Evolutionary conservation across 2,329 filamentous ascomycete species (phyloP).

Genomic region (Fusarium musae): DNA sequence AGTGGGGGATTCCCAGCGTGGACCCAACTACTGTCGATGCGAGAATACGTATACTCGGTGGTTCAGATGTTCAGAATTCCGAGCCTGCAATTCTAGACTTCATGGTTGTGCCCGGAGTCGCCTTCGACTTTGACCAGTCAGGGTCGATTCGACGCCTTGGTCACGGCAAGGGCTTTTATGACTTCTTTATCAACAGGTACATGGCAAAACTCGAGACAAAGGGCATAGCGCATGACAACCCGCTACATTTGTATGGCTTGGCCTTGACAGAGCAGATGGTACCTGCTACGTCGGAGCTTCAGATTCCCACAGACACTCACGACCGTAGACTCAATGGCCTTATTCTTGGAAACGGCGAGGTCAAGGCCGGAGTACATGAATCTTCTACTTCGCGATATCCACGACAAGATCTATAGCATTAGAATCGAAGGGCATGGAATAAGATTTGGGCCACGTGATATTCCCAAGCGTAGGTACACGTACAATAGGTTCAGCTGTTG

Average conservation of each 20-base stretch:
- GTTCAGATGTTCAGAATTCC: conserved; percentile 58
- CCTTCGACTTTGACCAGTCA: conserved; percentile 76
- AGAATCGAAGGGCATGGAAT: background rate
- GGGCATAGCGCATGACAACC: conserved; percentile 48
- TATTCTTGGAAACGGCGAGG: conserved; percentile 75
- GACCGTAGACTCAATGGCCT: conserved; percentile 86
- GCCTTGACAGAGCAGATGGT: conserved; percentile 89
- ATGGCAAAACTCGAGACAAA: conserved; percentile 55
- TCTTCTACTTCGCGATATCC: conserved; percentile 53
- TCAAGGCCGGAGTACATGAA: conserved; percentile 52
- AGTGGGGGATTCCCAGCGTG: conserved; percentile 95
- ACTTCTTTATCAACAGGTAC: conserved; percentile 87
- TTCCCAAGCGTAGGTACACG: background rate
- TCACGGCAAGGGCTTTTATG: conserved; percentile 97
- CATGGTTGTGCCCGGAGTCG: conserved; percentile 91
- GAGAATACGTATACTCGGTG: conserved; percentile 79
- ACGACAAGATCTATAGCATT: conserved; percentile 10
- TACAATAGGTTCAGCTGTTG: background rate
- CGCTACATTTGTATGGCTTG: conserved; percentile 75
- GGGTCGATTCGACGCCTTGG: conserved; percentile 79
- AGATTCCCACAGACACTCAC: conserved; percentile 78
- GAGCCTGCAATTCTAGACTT: conserved; percentile 74
- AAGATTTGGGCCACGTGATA: background rate
- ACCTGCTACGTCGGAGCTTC: conserved; percentile 62
- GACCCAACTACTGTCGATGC: conserved; percentile 70